Evolutionary conservation across 768 basidiomycete genomes (phyloP), one percentile per base, ranked within the genome.

Genomic region (Boletus coccyginus): DNA sequence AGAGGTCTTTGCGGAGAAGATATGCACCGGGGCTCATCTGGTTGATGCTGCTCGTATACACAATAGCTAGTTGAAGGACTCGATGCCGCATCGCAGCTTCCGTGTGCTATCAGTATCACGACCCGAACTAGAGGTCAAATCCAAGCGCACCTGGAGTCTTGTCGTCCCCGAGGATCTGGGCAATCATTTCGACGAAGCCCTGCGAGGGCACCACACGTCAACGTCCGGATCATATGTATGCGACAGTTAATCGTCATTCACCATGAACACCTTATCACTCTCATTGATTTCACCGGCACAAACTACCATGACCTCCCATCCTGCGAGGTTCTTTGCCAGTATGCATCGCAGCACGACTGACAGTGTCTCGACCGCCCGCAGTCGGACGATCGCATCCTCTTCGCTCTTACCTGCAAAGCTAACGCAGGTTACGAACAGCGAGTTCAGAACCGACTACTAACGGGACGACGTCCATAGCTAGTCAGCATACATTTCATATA

Each of bases 251-350:
- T 16, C 11, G 14, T 16, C 32, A 50, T 63, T 50, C 47, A 76
- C 86, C 71, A 77, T 81, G 67, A 89, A 88, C 12, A 82, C 74
- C 17, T 56, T 60, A 64, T 88, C 87, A 50, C 85, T 86, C 50
- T 79, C 73, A 12, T 69, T 73, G 6, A 86, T 82, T 42, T 80
- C 81, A 14, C 84, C 84, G 3, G 84, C 85, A 43, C 88, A 78
- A 24, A 86, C 66, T 40, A 87, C 81, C 86, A 89, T 89, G 8
- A 83, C 77, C 63, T 89, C 87, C 85, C 84, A 88, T 32, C 88
- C 87, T 5, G 82, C 77, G 1, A 83, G 66, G 52, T 81, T 79
- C 70, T 88, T 88, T 38, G 73, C 73, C 50, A 88, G 71, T 17
- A 86, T 65, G 51, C 74, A 73, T 11, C 79, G 76, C 21, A 80